phyloP scores from a whole-genome alignment of 164 flowering plant genomes.

The Annona squamosa region DNA sequence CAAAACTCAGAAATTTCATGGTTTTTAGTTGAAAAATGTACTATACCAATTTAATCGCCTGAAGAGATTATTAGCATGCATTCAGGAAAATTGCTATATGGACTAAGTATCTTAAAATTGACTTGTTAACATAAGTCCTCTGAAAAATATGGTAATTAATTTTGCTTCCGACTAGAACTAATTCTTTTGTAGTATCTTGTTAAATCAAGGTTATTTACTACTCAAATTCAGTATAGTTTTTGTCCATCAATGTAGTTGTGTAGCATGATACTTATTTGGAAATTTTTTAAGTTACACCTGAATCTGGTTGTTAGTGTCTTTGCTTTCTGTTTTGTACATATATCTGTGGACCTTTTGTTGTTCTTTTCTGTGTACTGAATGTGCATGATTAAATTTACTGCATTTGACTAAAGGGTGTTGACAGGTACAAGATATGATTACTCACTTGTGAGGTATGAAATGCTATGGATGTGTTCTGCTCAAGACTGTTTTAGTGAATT shows the following conservation, averaged over 20 bases:
- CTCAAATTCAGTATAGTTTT: too few relatives aligned
- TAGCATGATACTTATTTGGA: background rate
- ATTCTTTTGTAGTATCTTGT: too few relatives aligned
- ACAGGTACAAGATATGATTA: constrained; percentile 27
- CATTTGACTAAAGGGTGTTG: constrained; percentile 14
- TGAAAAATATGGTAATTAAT: too few relatives aligned
- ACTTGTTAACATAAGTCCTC: too few relatives aligned
- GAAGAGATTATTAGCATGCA: too few relatives aligned
- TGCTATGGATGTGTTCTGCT: constrained; percentile 13
- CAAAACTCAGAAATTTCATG: background rate
- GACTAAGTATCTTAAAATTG: too few relatives aligned
- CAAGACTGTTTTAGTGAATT: background rate
- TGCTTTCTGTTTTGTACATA: background rate
- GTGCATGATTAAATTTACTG: constrained; percentile 1
- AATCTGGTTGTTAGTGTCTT: background rate
- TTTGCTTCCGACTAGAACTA: background rate
- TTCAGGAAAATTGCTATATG: too few relatives aligned
- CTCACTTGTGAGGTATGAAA: constrained; percentile 31
- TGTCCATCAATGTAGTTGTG: too few relatives aligned
- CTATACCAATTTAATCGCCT: too few relatives aligned
- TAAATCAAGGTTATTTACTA: background rate
- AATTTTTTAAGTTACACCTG: background rate
- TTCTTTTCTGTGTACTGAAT: background rate
- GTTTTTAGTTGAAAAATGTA: too few relatives aligned
- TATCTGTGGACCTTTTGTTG: background rate